phyloP scores from a whole-genome alignment of 2,329 filamentous ascomycete species.

The Chrysoporthe cubensis region DNA sequence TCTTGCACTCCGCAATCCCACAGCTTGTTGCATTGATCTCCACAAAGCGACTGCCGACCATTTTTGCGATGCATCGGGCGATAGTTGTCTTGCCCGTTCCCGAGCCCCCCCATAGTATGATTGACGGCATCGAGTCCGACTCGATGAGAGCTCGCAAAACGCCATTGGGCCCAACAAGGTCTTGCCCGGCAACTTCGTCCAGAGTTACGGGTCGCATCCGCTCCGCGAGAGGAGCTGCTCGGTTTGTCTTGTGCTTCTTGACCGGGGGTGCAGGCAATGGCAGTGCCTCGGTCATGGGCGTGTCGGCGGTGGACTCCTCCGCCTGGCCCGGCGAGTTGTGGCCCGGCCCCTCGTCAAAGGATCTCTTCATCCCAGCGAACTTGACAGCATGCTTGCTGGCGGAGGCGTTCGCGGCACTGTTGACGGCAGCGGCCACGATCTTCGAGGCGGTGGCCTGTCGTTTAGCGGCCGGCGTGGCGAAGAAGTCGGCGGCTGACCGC shows the following conservation, averaged over 20 bases:
- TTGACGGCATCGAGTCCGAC: constrained; percentile 82
- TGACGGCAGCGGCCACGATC: constrained; percentile 40
- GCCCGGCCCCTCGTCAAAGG: constrained; percentile 59
- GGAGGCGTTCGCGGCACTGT: constrained; percentile 34
- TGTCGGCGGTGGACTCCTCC: constrained; percentile 31
- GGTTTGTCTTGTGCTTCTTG: constrained; percentile 72
- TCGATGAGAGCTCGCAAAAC: constrained; percentile 87
- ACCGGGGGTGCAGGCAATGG: constrained; percentile 42
- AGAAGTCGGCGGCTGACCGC: constrained; percentile 61
- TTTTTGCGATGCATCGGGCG: constrained; percentile 83
- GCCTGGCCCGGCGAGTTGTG: constrained; percentile 29
- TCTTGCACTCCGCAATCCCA: constrained; percentile 89
- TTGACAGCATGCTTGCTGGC: constrained; percentile 9
- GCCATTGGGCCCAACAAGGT: constrained; percentile 83
- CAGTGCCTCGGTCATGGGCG: constrained; percentile 34
- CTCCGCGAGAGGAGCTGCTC: constrained; percentile 84
- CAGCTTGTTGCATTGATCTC: constrained; percentile 94
- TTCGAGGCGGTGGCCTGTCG: constrained; percentile 47
- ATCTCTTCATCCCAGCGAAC: constrained; percentile 49
- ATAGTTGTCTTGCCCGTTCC: constrained; percentile 91
- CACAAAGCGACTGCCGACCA: constrained; percentile 83
- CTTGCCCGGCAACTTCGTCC: constrained; percentile 88
- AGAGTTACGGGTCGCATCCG: constrained; percentile 86
- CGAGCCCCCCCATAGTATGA: constrained; percentile 89
- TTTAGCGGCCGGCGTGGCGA: constrained; percentile 64